These are phyloP conservation scores for Xanthoceras sorbifolium DNA, from an alignment of 345 rosid species.

Conservation along the genomic window DNA sequence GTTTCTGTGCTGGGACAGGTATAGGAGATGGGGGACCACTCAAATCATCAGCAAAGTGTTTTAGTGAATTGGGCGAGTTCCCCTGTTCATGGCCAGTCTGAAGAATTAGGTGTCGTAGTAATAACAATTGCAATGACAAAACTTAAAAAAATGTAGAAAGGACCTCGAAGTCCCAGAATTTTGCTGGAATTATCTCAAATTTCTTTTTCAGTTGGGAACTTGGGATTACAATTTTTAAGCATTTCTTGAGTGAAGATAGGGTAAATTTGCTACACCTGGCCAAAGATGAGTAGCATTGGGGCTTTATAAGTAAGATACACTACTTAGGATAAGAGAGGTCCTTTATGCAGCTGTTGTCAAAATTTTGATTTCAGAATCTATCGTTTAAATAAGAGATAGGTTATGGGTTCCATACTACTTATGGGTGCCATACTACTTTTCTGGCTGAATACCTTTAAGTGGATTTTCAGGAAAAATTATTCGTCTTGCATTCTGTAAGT, in stretches of 20 bases:
- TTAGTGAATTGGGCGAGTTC: slow-evolving; percentile 61
- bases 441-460: no score
- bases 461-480: no score
- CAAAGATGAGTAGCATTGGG: neutral
- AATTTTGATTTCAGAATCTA: no score
- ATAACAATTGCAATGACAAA: neutral
- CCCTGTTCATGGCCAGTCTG: slow-evolving; percentile 43
- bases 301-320: neutral
- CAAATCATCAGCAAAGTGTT: slow-evolving; percentile 60
- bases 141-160: slow-evolving; percentile 1
- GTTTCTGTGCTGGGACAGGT: slow-evolving; percentile 87
- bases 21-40: slow-evolving; percentile 66
- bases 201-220: slow-evolving; percentile 10
- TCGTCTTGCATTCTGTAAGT: neutral
- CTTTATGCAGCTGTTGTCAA: no score
- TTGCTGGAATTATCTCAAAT: neutral
- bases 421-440: no score
- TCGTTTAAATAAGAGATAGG: no score
- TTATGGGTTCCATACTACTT: no score
- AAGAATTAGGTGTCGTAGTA: slow-evolving; percentile 16
- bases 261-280: neutral
- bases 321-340: neutral
- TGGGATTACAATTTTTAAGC: neutral
- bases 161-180: slow-evolving; percentile 1
- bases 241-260: neutral